A percentile compares a stretch with the other conserved stretches of the same genome.
phyloP scores from a whole-genome alignment of 2,329 filamentous ascomycete species.

The Talaromyces sp. region DNA sequence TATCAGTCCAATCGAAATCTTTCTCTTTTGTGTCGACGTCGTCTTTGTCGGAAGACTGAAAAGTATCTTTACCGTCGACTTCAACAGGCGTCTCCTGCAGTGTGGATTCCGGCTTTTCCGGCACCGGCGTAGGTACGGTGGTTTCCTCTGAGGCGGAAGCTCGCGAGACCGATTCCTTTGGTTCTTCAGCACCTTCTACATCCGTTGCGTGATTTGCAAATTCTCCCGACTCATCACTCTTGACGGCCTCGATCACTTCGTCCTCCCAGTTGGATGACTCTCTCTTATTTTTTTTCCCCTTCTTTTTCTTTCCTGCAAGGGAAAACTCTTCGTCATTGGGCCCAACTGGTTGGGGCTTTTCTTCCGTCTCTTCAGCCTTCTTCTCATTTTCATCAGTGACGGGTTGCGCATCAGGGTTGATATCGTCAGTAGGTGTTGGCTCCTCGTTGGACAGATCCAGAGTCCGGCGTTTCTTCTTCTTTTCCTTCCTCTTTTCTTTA shows the following conservation, averaged over 20 bases:
- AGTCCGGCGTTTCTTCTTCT: conserved; percentile 24
- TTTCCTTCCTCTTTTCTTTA: conserved; percentile 11
- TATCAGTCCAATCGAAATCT: conserved; percentile 40
- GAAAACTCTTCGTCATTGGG: conserved; percentile 13
- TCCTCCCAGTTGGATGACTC: conserved; percentile 26
- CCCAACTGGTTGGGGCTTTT: neutral
- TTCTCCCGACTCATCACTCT: conserved; percentile 13
- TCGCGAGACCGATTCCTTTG: conserved; percentile 13
- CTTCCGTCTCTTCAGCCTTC: conserved; percentile 14
- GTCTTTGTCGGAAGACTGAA: conserved; percentile 36
- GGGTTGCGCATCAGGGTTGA: neutral
- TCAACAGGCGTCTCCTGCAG: conserved; percentile 26
- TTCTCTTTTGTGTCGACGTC: conserved; percentile 30
- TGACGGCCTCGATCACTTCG: conserved; percentile 11
- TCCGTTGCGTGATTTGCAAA: neutral
- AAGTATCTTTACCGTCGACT: conserved; percentile 41
- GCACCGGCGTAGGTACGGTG: conserved; percentile 15
- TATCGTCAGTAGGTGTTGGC: conserved; percentile 10
- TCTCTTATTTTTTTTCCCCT: conserved; percentile 44
- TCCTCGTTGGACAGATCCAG: conserved; percentile 18
- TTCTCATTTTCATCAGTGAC: conserved; percentile 2
- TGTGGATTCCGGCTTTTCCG: conserved; percentile 22
- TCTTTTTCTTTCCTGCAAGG: conserved; percentile 40
- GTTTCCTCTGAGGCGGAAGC: conserved; percentile 13
- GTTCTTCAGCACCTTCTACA: neutral